Base-by-base conservation (phyloP, 2,329 filamentous ascomycete genomes). In the Aspergillus uvarum region DNA sequence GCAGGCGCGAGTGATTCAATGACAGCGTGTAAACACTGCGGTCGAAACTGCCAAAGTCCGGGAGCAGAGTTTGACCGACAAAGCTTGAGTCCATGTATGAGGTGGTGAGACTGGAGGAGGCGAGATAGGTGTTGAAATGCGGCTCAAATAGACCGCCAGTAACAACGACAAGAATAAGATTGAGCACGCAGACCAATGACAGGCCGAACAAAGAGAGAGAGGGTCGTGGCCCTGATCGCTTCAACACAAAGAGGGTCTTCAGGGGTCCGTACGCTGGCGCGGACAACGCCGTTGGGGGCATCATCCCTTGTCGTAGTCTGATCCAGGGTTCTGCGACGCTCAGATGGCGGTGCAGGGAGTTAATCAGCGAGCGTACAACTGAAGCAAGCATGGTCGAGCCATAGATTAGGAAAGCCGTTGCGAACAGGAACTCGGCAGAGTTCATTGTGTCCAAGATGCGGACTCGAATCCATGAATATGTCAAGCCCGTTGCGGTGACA, bases 71-170 rank as follows among this genome's bases (percentile, higher is more conserved):
- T 0, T 47, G 32, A 4, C 6, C 29, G 29, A 11, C 6, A 4
- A 51, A 54, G 4, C 21, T 24, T 8, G 55, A 16, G 2, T 14
- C 19, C 3, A 5, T 26, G n/a, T 51, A 51, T 31, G 35, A 35
- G 3, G 38, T 32, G 26, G 16, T 31, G 5, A 55, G 26, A 4
- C 24, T 6, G 4, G 42, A 29, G 24, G 38, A 16, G 0, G 49
- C 49, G 21, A 55, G 11, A 11, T 38, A 48, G 3, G 19, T 21
- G 6, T 61, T 51, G 3, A 62, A 21, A 16, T 62, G 50, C 22
- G 67, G 64, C 21, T 65, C 60, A 31, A 68, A 69, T 26, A 69
- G 50, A 1, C 67, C 65, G 56, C 66, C 64, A 44, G 64, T 66
- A 5, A 63, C 48, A 8, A 68, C 24, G 1, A 55, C 62, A 5